Evolutionary conservation across 1,284 basidiomycete genomes (phyloP).

Genomic region (Neotropicomus parvogracilis): DNA sequence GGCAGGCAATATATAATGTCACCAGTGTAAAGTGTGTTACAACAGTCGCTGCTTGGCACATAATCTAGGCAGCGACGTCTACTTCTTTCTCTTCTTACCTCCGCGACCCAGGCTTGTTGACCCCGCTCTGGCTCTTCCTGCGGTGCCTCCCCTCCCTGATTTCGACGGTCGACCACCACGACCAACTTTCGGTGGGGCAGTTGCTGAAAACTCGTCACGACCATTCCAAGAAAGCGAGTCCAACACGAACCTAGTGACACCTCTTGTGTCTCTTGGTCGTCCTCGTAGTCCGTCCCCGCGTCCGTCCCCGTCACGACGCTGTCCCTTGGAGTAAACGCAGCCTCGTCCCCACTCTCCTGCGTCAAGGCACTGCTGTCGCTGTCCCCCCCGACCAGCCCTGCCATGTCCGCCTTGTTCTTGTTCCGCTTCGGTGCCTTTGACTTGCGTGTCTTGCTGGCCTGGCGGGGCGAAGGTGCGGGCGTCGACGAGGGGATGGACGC

Average conservation of each 20-base stretch:
- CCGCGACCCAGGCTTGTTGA: conserved; percentile 24
- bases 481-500: conserved; percentile 55
- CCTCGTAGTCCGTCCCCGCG: conserved; percentile 62
- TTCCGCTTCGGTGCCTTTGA: conserved; percentile 24
- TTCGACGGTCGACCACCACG: conserved; percentile 31
- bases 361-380: conserved; percentile 79
- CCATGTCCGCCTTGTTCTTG: conserved; percentile 44
- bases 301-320: conserved; percentile 68
- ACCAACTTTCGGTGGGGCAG: conserved; percentile 19
- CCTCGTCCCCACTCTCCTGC: conserved; percentile 73
- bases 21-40: conserved; percentile 1
- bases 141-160: conserved; percentile 20
- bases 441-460: conserved; percentile 30
- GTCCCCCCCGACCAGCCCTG: conserved; percentile 68
- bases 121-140: conserved; percentile 28
- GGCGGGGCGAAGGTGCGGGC: conserved; percentile 44
- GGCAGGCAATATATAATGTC: too few relatives aligned
- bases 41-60: neutral
- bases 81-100: conserved; percentile 33
- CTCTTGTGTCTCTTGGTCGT: conserved; percentile 56
- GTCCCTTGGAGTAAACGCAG: conserved; percentile 49
- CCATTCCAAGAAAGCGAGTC: neutral
- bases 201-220: conserved; percentile 22
- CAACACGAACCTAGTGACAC: conserved; percentile 50
- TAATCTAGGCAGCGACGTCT: conserved; percentile 10